Evolutionary conservation across 2,329 filamentous ascomycete genomes (phyloP).

Genomic region (Fusarium veterinarium): DNA sequence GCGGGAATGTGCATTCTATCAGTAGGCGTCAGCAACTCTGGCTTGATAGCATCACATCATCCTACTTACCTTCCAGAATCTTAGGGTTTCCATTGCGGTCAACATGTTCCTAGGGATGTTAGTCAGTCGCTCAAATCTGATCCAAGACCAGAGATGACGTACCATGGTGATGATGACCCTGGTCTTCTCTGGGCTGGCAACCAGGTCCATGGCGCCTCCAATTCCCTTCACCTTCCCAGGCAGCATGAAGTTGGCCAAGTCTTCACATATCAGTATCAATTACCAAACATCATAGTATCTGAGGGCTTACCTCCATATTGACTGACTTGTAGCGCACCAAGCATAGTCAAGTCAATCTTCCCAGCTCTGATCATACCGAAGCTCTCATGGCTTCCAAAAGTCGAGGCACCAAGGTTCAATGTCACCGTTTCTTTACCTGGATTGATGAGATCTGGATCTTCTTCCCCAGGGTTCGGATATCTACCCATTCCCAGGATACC

Average conservation of each 20-base stretch:
- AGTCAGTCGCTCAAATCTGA: neutral
- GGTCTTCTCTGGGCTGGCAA: conserved; percentile 83
- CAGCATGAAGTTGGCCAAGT: conserved; percentile 92
- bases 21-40: neutral
- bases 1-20: conserved; percentile 78
- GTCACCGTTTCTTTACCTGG: conserved; percentile 93
- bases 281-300: too few species aligned
- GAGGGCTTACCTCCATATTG: conserved; percentile 58
- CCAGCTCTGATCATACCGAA: conserved; percentile 92
- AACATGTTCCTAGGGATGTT: conserved; percentile 72
- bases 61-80: conserved; percentile 77
- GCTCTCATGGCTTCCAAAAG: conserved; percentile 80
- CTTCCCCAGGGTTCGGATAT: conserved; percentile 76
- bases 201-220: conserved; percentile 92
- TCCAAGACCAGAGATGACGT: accelerated
- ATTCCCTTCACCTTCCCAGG: conserved; percentile 94
- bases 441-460: conserved; percentile 90
- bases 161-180: conserved; percentile 91
- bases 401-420: conserved; percentile 77
- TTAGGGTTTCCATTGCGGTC: conserved; percentile 93
- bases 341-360: conserved; percentile 83
- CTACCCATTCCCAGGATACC: conserved; percentile 78
- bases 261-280: conserved; percentile 46
- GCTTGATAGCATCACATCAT: accelerated
- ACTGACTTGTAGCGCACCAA: conserved; percentile 89